These are phyloP conservation scores for Wickerhamomyces subpelliculosus DNA, from an alignment of 805 yeast genomes.

Conservation along the genomic window DNA sequence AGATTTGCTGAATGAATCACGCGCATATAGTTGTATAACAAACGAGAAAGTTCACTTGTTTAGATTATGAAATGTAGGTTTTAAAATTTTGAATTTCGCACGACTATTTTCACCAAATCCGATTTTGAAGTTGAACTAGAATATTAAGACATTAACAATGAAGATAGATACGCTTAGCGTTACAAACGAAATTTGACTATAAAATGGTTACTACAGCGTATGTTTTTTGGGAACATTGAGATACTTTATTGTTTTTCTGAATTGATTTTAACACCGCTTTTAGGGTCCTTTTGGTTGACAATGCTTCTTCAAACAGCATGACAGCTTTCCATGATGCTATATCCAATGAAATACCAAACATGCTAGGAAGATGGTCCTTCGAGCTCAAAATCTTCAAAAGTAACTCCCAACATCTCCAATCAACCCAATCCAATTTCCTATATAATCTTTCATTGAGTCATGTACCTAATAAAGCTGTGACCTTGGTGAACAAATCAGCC, in stretches of 20 bases:
- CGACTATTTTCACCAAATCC: too few relatives aligned
- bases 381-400: slow-evolving; percentile 62
- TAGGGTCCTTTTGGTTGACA: slow-evolving; percentile 34
- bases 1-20: slow-evolving; percentile 7
- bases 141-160: too few relatives aligned
- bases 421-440: slow-evolving; percentile 25
- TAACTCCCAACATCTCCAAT: slow-evolving; percentile 34
- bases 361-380: slow-evolving; percentile 61
- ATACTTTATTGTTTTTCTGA: neutral
- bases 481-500: slow-evolving; percentile 19
- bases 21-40: too few relatives aligned
- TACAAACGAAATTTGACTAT: too few relatives aligned
- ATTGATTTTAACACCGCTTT: neutral
- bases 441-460: slow-evolving; percentile 10
- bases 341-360: slow-evolving; percentile 57
- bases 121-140: too few relatives aligned
- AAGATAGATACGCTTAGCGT: too few relatives aligned
- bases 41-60: too few relatives aligned
- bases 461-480: slow-evolving; percentile 13
- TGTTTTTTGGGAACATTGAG: neutral
- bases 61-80: too few relatives aligned
- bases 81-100: too few relatives aligned
- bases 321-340: slow-evolving; percentile 65
- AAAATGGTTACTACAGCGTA: slow-evolving; percentile 4
- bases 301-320: slow-evolving; percentile 53